Conservation (phyloP, 2,329 filamentous ascomycete genomes). For the Alternaria conjuncta region DNA sequence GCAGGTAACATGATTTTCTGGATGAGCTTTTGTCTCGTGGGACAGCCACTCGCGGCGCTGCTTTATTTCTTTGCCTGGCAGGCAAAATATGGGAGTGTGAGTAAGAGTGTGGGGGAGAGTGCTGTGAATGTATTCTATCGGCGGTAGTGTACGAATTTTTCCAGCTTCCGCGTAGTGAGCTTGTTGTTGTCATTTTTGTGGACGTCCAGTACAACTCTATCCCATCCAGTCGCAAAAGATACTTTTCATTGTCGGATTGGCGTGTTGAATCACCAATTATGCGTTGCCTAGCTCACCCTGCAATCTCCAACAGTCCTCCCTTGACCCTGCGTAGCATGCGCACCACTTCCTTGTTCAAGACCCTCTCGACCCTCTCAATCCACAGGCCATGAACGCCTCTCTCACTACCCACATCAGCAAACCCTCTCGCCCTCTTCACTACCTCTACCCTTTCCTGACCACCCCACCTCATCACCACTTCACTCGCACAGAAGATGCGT, state of each 20-base stretch:
- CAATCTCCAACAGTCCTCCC: constrained; percentile 1
- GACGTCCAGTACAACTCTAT: background rate
- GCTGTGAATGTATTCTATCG: constrained; percentile 28
- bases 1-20: constrained; percentile 95
- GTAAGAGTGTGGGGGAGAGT: constrained; percentile 40
- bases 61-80: constrained; percentile 99
- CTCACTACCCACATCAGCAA: constrained; percentile 27
- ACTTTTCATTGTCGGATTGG: background rate
- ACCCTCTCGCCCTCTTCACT: constrained; percentile 31
- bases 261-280: background rate
- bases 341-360: constrained; percentile 35
- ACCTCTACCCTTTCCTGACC: constrained; percentile 29
- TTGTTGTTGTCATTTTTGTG: background rate
- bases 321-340: constrained; percentile 11
- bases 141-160: constrained; percentile 12
- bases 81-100: constrained; percentile 91
- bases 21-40: constrained; percentile 94
- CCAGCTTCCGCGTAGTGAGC: background rate
- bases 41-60: constrained; percentile 89
- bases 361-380: constrained; percentile 43
- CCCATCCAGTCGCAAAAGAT: background rate
- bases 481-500: constrained; percentile 51
- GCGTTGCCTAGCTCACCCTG: background rate
- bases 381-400: constrained; percentile 46
- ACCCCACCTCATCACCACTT: constrained; percentile 46